A percentile compares a stretch with the other conserved stretches of the same genome.
Conservation (phyloP, 208 protist species). For the Crithidia fasciculata region DNA sequence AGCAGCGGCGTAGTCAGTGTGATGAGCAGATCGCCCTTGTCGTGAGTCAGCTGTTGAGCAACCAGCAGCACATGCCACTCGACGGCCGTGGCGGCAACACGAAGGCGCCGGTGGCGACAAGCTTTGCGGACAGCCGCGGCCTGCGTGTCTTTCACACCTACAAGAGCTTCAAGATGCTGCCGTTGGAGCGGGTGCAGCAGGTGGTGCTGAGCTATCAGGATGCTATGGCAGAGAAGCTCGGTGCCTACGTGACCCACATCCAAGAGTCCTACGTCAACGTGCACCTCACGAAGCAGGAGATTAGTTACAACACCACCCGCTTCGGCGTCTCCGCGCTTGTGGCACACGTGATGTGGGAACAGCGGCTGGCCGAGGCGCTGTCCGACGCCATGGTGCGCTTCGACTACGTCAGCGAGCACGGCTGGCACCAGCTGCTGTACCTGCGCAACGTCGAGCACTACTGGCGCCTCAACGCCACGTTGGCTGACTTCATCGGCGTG, state of each 20-base stretch:
- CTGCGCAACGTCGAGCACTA: conserved; percentile 83
- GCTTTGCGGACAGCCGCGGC: conserved; percentile 34
- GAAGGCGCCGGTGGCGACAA: conserved; percentile 4
- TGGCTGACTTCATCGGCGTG: conserved; percentile 82
- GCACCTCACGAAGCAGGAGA: conserved; percentile 46
- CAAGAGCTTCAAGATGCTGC: conserved; percentile 73
- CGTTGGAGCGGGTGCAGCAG: conserved; percentile 63
- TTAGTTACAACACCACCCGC: conserved; percentile 51
- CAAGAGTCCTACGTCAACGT: conserved; percentile 81
- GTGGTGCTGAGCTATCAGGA: conserved; percentile 75
- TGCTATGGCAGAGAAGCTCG: conserved; percentile 69
- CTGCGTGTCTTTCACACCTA: conserved; percentile 69
- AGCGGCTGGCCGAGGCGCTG: conserved; percentile 56
- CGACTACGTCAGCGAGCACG: conserved; percentile 79
- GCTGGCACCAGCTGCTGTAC: conserved; percentile 88
- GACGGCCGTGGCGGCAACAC: conserved; percentile 7
- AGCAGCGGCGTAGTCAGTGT: conserved; percentile 40
- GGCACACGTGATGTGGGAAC: conserved; percentile 78
- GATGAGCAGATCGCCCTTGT: conserved; percentile 76
- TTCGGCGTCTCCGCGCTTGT: conserved; percentile 61
- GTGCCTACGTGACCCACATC: conserved; percentile 55
- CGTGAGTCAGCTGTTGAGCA: conserved; percentile 69
- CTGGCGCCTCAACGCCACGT: conserved; percentile 73
- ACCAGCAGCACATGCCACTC: conserved; percentile 42
- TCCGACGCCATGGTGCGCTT: conserved; percentile 59